phyloP scores from a whole-genome alignment of 495 filamentous ascomycete species.

The Aspergillus carlsbadensis region DNA sequence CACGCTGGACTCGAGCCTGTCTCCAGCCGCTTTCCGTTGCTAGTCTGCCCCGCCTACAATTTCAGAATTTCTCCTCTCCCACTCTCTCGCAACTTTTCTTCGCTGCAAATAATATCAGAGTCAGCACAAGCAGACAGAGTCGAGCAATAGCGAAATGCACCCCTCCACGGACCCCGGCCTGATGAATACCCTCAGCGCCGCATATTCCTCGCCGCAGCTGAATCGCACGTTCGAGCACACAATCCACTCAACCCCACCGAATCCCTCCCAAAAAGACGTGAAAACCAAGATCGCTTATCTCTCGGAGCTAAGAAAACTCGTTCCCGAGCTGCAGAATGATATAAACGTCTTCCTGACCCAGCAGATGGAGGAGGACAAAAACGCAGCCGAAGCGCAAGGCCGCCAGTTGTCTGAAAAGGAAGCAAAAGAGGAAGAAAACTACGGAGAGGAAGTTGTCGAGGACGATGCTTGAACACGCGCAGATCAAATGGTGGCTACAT shows the following conservation, averaged over 20 bases:
- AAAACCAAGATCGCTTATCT: constrained; percentile 67
- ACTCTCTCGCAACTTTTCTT: not conserved
- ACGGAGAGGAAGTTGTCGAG: constrained; percentile 73
- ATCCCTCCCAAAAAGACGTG: constrained; percentile 31
- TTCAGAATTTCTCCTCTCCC: not conserved
- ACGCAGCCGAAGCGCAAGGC: constrained; percentile 36
- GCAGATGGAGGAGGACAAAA: constrained; percentile 88
- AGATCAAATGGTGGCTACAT: not conserved
- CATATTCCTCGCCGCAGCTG: constrained; percentile 55
- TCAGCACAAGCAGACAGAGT: not conserved
- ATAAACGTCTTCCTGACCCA: constrained; percentile 82
- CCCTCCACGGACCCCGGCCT: not conserved
- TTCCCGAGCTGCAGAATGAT: constrained; percentile 62
- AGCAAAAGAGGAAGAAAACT: constrained; percentile 77
- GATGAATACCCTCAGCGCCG: constrained; percentile 41
- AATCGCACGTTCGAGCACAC: constrained; percentile 44
- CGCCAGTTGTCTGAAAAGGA: constrained; percentile 53
- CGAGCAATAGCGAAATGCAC: not conserved
- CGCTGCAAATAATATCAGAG: not conserved
- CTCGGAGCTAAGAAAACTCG: constrained; percentile 57
- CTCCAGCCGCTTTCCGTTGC: constrained; percentile 10
- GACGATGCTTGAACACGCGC: constrained; percentile 44
- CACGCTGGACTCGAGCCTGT: not conserved
- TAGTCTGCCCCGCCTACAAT: constrained; percentile 17
- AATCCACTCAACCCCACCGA: constrained; percentile 39